Evolutionary conservation across 441 rosid genomes (phyloP), one percentile per base, ranked within the genome.

Genomic region (Omphalea diandra): DNA sequence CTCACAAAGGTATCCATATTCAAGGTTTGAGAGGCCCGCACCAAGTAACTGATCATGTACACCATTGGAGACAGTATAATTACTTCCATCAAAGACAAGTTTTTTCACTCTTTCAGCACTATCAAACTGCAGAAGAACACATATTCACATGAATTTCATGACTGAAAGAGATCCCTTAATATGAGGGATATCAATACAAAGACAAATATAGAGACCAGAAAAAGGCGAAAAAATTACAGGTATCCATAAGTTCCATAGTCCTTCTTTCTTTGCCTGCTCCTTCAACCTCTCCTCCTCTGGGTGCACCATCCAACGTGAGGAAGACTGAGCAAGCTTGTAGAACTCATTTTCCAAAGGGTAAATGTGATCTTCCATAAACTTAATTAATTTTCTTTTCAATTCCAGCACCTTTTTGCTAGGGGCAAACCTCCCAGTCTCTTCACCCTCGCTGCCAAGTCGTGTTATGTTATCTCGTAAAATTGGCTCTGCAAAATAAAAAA

Each of bases 1-100:
- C 88, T 93, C 99, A 82, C 99, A 95, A 56, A 95, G 94, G 84
- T 86, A 85, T 54, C 97, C 97, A 74, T 95, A 93, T 80, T 95
- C 97, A 67, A 88, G 89, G 82, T 95, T 95, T n/a, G 97, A 87
- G 67, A 95, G 97, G 46, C 98, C 98, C 41, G 86, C 94, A 29
- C 99, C 99, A 69, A 95, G 82, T 70, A 90, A 83, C 31, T 67
- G 83, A 82, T 83, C 87, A 73, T 64, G 72, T 4, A 71, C 70
- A 62, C 36, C 74, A 64, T 56, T 69, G 9, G 81, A 73, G 38
- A 65, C 24, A 68, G 73, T 43, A 77, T 70, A 68, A 72, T 70
- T 65, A 55, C 77, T 79, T 46, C 81, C 87, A 46, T 64, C 74
- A 79, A 70, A 82, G 7, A 92, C 73, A 15, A 95, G 82, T 73